A percentile compares a stretch with the other conserved stretches of the same genome.
phyloP scores from a whole-genome alignment of 176 grass and related monocot species.

The Microstegium vimineum region DNA sequence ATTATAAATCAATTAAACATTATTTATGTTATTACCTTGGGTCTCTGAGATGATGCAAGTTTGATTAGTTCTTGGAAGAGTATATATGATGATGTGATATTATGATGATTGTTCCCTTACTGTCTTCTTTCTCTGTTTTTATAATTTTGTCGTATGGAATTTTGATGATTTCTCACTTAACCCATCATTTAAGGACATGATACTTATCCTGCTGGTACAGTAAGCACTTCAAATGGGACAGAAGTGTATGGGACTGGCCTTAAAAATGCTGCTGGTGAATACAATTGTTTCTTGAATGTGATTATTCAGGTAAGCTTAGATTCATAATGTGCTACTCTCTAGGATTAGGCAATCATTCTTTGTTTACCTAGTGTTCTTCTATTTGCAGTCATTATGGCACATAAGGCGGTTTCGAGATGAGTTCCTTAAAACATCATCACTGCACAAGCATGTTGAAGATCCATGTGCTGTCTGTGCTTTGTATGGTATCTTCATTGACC shows the following conservation, averaged over 20 bases:
- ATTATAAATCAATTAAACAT: not conserved
- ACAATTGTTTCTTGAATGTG: slow-evolving; percentile 99
- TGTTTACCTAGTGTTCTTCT: slow-evolving; percentile 10
- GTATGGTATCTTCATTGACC: slow-evolving; percentile 72
- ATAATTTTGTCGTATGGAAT: not conserved
- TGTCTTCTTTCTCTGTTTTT: not conserved
- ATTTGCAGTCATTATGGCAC: slow-evolving; percentile 89
- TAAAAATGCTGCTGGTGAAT: slow-evolving; percentile 95
- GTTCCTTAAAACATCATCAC: slow-evolving; percentile 73
- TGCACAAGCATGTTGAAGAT: slow-evolving; percentile 80
- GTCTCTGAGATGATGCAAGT: not conserved
- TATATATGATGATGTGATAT: not conserved
- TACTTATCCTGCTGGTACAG: slow-evolving; percentile 32
- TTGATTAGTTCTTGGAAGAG: not conserved
- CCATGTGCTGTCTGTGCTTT: slow-evolving; percentile 98
- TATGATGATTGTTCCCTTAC: slow-evolving; percentile 8
- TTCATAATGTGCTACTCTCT: not conserved
- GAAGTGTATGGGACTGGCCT: slow-evolving; percentile 73
- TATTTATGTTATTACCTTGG: not conserved
- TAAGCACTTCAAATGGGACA: slow-evolving; percentile 44
- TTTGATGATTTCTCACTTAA: not conserved
- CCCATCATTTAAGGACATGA: slow-evolving; percentile 33
- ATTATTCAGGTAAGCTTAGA: slow-evolving; percentile 85
- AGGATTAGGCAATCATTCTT: slow-evolving; percentile 1
- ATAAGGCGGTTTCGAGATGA: slow-evolving; percentile 69